These are phyloP conservation scores for Smittium mucronatum DNA, from an alignment of 371 early-diverging fungal genomes.

Conservation along the genomic window DNA sequence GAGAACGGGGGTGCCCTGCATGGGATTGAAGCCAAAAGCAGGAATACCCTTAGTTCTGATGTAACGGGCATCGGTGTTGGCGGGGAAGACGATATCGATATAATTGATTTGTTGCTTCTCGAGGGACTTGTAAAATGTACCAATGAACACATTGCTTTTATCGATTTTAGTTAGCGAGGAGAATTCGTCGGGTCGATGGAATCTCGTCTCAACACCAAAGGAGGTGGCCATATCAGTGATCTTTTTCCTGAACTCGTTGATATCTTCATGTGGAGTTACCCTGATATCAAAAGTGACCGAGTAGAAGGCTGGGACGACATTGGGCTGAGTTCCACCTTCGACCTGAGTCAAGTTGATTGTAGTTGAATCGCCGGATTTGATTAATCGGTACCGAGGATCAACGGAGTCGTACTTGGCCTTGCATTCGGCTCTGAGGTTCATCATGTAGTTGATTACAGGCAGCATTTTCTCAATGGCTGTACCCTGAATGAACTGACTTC, in stretches of 20 bases:
- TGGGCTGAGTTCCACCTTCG: constrained; percentile 40
- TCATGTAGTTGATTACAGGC: constrained; percentile 40
- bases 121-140: background rate
- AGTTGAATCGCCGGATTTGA: constrained; percentile 51
- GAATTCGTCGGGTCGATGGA: constrained; percentile 39
- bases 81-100: constrained; percentile 57
- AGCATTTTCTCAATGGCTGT: constrained; percentile 51
- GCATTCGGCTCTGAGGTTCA: constrained; percentile 43
- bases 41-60: constrained; percentile 53
- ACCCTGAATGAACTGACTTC: constrained; percentile 54
- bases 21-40: constrained; percentile 55
- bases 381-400: background rate
- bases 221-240: constrained; percentile 38
- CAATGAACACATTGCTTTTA: constrained; percentile 40
- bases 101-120: constrained; percentile 16
- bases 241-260: constrained; percentile 36
- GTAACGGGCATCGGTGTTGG: constrained; percentile 61
- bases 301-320: constrained; percentile 52
- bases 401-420: constrained; percentile 19
- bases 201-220: constrained; percentile 39
- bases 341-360: constrained; percentile 59
- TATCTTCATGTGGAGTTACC: constrained; percentile 45
- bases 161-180: constrained; percentile 37
- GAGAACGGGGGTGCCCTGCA: constrained; percentile 51
- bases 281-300: constrained; percentile 55